Evolutionary conservation across 495 filamentous ascomycete genomes (phyloP).

Genomic region (Podospora tetraspora): DNA sequence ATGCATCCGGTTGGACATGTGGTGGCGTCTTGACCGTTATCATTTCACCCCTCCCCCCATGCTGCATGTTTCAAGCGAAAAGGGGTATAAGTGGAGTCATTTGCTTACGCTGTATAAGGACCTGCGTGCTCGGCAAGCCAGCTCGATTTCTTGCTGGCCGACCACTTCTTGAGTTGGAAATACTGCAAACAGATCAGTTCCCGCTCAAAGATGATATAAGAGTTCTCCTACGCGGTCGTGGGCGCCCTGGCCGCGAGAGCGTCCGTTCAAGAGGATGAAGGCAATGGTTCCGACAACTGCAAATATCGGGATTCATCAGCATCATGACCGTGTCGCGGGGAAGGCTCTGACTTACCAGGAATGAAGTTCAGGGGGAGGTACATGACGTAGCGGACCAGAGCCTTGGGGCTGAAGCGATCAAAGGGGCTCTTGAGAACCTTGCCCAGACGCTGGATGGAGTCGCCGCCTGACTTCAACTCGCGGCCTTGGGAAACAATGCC

Average conservation of each 20-base stretch:
- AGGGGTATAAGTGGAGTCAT: neutral
- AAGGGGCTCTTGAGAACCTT: conserved; percentile 68
- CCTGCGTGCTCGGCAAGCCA: conserved; percentile 60
- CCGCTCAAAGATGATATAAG: neutral
- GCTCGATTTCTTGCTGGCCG: conserved; percentile 51
- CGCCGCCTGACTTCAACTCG: conserved; percentile 56
- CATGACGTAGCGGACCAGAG: conserved; percentile 64
- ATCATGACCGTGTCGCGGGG: neutral
- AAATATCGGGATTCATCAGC: neutral
- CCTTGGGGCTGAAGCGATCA: conserved; percentile 55
- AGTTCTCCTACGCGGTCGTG: conserved; percentile 26
- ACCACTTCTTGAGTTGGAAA: conserved; percentile 85
- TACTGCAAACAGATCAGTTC: conserved; percentile 46
- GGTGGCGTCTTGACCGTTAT: neutral
- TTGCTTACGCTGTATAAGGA: conserved; percentile 69
- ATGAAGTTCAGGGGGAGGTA: conserved; percentile 91
- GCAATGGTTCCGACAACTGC: conserved; percentile 70
- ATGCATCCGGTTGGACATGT: neutral
- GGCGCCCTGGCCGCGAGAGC: conserved; percentile 31
- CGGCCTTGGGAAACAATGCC: conserved; percentile 64
- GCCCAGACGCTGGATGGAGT: conserved; percentile 65
- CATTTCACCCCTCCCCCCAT: neutral
- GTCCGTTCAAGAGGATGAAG: conserved; percentile 67
- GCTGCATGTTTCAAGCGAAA: neutral
- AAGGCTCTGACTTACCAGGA: conserved; percentile 45